Percentiles rank a stretch among this genome's conserved stretches.
phyloP scores from a whole-genome alignment of 768 basidiomycete genomes.

The Cystobasidium onofrii region DNA sequence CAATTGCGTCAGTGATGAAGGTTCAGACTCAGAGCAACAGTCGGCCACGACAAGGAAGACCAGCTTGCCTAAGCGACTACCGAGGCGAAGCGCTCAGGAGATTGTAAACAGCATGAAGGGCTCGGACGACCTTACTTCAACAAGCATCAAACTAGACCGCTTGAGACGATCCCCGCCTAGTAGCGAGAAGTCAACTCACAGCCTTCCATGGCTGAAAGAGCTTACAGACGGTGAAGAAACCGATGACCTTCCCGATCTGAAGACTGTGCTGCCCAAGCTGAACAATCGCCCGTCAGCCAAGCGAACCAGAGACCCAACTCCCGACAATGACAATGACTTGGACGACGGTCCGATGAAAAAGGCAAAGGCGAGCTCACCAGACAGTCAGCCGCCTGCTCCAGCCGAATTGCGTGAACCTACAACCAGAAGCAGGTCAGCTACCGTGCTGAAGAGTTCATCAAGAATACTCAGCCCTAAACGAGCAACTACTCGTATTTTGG shows the following conservation, averaged over 20 bases:
- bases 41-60: neutral
- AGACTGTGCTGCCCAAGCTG: neutral
- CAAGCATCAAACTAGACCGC: neutral
- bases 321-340: neutral
- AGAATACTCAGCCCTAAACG: neutral
- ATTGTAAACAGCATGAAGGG: neutral
- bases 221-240: neutral
- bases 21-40: neutral
- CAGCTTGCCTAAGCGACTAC: neutral
- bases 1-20: neutral
- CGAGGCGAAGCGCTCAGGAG: neutral
- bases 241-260: neutral
- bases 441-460: neutral
- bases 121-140: neutral
- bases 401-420: neutral
- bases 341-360: neutral
- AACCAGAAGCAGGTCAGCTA: neutral
- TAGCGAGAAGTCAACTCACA: neutral
- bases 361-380: neutral
- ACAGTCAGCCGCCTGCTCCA: neutral
- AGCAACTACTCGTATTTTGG: neutral
- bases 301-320: neutral
- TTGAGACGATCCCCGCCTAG: neutral
- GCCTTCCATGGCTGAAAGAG: neutral
- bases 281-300: neutral